Conservation (phyloP, 2,329 filamentous ascomycete species). For the Fusarium mexicanum region DNA sequence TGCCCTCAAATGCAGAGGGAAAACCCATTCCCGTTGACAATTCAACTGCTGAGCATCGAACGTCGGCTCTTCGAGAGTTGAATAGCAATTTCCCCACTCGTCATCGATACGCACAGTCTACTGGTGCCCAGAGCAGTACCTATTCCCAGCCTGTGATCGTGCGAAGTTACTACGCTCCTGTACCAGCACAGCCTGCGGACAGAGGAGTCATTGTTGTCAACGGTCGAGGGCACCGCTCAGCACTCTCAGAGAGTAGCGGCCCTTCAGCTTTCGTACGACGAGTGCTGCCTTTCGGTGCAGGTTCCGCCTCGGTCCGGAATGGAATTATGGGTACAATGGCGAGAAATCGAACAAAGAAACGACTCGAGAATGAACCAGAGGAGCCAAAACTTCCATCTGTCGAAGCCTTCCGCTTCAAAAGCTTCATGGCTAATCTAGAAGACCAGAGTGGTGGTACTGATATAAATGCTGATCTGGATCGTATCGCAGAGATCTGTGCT, state of each 20-base stretch:
- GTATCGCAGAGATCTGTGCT: slow-evolving; percentile 74
- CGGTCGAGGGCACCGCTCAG: slow-evolving; percentile 41
- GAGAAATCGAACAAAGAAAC: slow-evolving; percentile 54
- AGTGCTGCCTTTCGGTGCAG: slow-evolving; percentile 48
- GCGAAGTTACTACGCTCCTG: slow-evolving; percentile 67
- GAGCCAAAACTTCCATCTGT: slow-evolving; percentile 66
- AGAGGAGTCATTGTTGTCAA: slow-evolving; percentile 46
- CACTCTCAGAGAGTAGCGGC: slow-evolving; percentile 43
- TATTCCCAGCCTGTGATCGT: slow-evolving; percentile 74
- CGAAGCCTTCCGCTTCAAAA: slow-evolving; percentile 72
- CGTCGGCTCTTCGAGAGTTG: slow-evolving; percentile 68
- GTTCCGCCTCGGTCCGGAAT: slow-evolving; percentile 48
- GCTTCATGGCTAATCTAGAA: slow-evolving; percentile 67
- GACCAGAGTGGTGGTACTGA: slow-evolving; percentile 54
- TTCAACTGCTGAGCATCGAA: slow-evolving; percentile 64
- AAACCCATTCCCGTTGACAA: slow-evolving; percentile 66
- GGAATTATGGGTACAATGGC: slow-evolving; percentile 56
- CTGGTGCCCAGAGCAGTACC: slow-evolving; percentile 65
- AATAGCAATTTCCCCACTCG: slow-evolving; percentile 67
- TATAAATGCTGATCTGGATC: slow-evolving; percentile 68
- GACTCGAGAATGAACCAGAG: slow-evolving; percentile 41
- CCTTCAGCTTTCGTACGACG: slow-evolving; percentile 45
- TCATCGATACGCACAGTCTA: slow-evolving; percentile 66
- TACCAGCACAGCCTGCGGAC: slow-evolving; percentile 46
- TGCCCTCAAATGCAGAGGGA: slow-evolving; percentile 65